Base-by-base conservation (phyloP, 2,329 filamentous ascomycete genomes). In the Curvularia lunata region DNA sequence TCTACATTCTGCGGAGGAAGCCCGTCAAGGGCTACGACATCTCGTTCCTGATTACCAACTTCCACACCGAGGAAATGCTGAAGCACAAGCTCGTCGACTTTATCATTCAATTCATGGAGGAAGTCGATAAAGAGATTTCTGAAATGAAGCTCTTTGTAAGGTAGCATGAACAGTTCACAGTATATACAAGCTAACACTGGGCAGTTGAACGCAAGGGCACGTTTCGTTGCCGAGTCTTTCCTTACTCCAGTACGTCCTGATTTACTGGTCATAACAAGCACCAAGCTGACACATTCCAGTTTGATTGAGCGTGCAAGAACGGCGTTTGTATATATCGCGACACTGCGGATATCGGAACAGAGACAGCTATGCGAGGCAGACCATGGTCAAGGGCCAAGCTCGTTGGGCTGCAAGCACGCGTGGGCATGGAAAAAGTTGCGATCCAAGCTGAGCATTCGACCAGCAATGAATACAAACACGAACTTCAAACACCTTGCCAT, bases 131-230 rank as follows among this genome's bases (percentile, higher is more conserved):
- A 84, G 95, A 99, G 79, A 99, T 99, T 59, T 98, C 95, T 3
- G 96, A 99, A 81, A 98, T 99, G 95, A 99, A 99, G 85, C 89
- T 99, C 72, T 99, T 99, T 79, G 94, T 97, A 85, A 68, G 91
- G 83, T 28, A 28, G 27, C 30, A 34, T 1, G 28, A 13, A 13
- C 38, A 37, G 21, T 18, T 7, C 12, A 3, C 18, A 18, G 19
- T 6, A 13, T 5, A 16, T 18, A 42, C 30, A 38, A 62, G 61
- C 74, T 81, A 66, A 80, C 72, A 19, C 52, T 52, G 27, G 13
- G 72, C 72, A 97, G 94, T 83, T 99, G 77, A 99, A 99, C 77
- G 93, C 95, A 55, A 86, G 95, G 80, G 95, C 95, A 77, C 89
- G 95, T 83, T 99, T 98, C 76, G 94, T 99, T 50, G 95, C 95